Percentiles rank a stretch among this genome's conserved stretches.
These are phyloP conservation scores for Nectriaceae sp. DNA, from an alignment of 2,329 filamentous ascomycete genomes.

Conservation along the genomic window DNA sequence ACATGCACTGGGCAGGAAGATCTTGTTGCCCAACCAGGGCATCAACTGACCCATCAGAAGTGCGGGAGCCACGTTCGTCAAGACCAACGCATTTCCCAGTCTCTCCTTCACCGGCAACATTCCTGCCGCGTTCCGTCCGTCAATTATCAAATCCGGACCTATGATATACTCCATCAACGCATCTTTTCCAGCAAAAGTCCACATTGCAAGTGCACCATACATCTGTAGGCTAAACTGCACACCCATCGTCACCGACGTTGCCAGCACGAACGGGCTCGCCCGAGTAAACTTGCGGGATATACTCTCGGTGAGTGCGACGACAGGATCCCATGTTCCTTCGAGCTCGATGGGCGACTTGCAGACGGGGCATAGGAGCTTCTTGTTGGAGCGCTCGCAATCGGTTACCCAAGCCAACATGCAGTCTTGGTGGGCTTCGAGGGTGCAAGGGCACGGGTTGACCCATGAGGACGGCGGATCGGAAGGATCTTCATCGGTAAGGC, in stretches of 20 bases:
- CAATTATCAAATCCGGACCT: slow-evolving; percentile 32
- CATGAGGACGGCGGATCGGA: slow-evolving; percentile 57
- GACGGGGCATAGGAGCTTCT: slow-evolving; percentile 79
- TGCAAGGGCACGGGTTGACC: slow-evolving; percentile 89
- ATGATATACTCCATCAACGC: slow-evolving; percentile 45
- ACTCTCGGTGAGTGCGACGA: slow-evolving; percentile 67
- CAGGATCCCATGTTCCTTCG: slow-evolving; percentile 70
- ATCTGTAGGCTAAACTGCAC: slow-evolving; percentile 53
- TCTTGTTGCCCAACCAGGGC: slow-evolving; percentile 43
- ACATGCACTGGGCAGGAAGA: slow-evolving; percentile 45
- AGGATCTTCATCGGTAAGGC: slow-evolving; percentile 58
- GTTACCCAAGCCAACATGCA: slow-evolving; percentile 92
- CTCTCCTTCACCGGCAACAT: slow-evolving; percentile 31
- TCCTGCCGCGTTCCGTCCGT: slow-evolving; percentile 25
- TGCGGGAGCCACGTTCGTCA: slow-evolving; percentile 49
- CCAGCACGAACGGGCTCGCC: slow-evolving; percentile 63
- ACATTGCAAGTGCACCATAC: slow-evolving; percentile 54
- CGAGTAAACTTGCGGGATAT: slow-evolving; percentile 57
- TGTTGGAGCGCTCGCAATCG: slow-evolving; percentile 72
- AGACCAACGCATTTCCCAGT: slow-evolving; percentile 35
- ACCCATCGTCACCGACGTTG: slow-evolving; percentile 56
- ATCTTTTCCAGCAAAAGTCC: slow-evolving; percentile 53
- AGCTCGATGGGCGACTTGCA: slow-evolving; percentile 83
- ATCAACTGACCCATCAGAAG: slow-evolving; percentile 47
- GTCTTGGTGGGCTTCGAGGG: slow-evolving; percentile 84